A percentile compares a stretch with the other conserved stretches of the same genome.
Evolutionary conservation across 2,329 filamentous ascomycete species (phyloP).

Genomic region (Stagonosporopsis cucurbitacearum): DNA sequence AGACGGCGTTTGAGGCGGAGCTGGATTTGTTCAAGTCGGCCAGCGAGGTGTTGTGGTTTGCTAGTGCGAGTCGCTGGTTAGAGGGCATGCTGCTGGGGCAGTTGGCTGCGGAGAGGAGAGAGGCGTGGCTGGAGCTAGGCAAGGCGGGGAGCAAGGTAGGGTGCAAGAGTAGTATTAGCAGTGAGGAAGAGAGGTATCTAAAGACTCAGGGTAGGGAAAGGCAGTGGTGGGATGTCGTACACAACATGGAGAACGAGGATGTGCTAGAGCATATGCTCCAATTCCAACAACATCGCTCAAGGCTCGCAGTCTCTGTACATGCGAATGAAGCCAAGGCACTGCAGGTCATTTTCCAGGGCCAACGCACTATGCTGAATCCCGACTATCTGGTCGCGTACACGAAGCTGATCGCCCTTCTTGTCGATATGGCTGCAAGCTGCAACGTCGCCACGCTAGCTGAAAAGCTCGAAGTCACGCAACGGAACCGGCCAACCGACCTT

Average conservation of each 20-base stretch:
- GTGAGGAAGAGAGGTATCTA: not conserved
- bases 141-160: not conserved
- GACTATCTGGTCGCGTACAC: not conserved
- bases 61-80: not conserved
- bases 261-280: not conserved
- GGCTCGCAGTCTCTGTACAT: not conserved
- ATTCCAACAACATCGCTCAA: not conserved
- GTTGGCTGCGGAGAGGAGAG: not conserved
- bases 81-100: not conserved
- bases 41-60: not conserved
- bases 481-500: not conserved
- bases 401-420: not conserved
- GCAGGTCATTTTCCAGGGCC: not conserved
- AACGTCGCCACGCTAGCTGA: not conserved
- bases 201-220: not conserved
- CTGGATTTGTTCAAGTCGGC: not conserved
- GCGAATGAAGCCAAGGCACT: not conserved
- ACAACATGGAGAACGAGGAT: not conserved
- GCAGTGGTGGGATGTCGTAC: slow-evolving; percentile 8
- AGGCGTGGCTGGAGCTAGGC: not conserved
- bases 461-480: not conserved
- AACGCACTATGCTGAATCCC: not conserved
- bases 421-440: not conserved
- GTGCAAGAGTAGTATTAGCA: not conserved
- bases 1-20: not conserved